phyloP scores from a whole-genome alignment of 345 rosid genomes.

The Garcia nutans region DNA sequence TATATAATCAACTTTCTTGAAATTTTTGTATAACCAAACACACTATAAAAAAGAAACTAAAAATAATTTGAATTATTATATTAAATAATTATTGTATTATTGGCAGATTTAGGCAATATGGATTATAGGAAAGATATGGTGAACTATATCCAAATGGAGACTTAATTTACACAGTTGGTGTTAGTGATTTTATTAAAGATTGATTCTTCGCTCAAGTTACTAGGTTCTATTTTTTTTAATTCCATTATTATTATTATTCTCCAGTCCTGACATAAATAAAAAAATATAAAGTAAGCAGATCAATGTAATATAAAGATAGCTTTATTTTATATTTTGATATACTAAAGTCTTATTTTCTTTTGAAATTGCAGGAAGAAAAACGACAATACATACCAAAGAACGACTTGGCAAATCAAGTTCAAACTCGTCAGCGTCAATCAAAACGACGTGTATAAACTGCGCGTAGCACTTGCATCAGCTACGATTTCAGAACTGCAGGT shows the following conservation, averaged over 20 bases:
- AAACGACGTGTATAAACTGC: slow-evolving; percentile 15
- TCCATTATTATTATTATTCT: no score
- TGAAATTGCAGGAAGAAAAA: slow-evolving; percentile 7
- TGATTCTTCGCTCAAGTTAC: slow-evolving; percentile 33
- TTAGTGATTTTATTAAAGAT: slow-evolving; percentile 23
- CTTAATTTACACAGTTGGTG: slow-evolving; percentile 28
- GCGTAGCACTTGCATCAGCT: slow-evolving; percentile 26
- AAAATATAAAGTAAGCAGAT: no score
- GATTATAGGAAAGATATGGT: slow-evolving; percentile 31
- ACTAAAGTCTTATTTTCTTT: no score
- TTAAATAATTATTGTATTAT: neutral
- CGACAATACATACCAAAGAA: slow-evolving; percentile 21
- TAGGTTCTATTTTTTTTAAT: slow-evolving; percentile 11
- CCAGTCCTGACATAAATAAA: no score
- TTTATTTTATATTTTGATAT: no score
- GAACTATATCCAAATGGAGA: slow-evolving; percentile 28
- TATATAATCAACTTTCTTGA: no score
- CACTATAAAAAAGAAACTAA: no score
- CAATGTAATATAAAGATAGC: no score
- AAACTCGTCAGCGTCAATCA: neutral
- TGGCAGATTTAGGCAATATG: slow-evolving; percentile 34
- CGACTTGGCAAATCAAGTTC: slow-evolving; percentile 24
- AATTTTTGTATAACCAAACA: no score
- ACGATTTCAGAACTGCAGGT: slow-evolving; percentile 26
- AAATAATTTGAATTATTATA: no score